A percentile compares a stretch with the other conserved stretches of the same genome.
Conservation (phyloP, 495 filamentous ascomycete species). For the Sabuloglossum arenarium region DNA sequence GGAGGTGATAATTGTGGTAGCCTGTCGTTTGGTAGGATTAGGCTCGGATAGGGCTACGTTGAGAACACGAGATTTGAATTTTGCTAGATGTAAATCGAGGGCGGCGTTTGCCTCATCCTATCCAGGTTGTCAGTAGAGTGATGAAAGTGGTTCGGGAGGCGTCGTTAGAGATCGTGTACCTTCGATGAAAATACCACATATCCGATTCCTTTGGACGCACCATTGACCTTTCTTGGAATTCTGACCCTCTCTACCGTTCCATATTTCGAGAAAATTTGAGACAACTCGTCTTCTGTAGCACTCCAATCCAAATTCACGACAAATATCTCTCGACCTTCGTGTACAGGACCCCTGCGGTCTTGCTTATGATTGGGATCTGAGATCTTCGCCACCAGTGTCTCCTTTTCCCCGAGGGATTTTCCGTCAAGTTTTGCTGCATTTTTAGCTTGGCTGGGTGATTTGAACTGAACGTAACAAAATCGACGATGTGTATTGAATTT, state of each 20-base stretch:
- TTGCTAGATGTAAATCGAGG: conserved; percentile 45
- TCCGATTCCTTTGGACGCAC: conserved; percentile 47
- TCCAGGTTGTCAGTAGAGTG: not conserved
- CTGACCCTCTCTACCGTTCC: conserved; percentile 51
- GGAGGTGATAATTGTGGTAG: conserved; percentile 19
- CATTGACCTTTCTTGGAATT: conserved; percentile 40
- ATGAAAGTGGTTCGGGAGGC: no score
- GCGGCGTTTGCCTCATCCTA: conserved; percentile 47
- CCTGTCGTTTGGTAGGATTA: conserved; percentile 24
- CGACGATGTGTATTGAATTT: conserved; percentile 72
- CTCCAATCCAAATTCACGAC: conserved; percentile 50
- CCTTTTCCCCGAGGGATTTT: conserved; percentile 37
- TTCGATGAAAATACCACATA: conserved; percentile 60
- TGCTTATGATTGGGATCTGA: conserved; percentile 65
- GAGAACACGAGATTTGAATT: conserved; percentile 45
- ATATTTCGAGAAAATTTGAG: conserved; percentile 47
- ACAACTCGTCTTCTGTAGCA: conserved; percentile 43
- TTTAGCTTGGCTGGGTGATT: conserved; percentile 36
- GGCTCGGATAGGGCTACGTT: conserved; percentile 40
- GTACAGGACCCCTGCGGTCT: conserved; percentile 55
- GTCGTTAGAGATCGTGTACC: conserved; percentile 21
- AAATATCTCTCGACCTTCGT: conserved; percentile 76
- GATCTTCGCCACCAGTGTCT: conserved; percentile 53
- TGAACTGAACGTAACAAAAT: conserved; percentile 88
- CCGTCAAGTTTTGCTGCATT: conserved; percentile 52